A percentile compares a stretch with the other conserved stretches of the same genome.
phyloP scores from a whole-genome alignment of 352 stramenopile species.

The Thalassiosira sp. region DNA sequence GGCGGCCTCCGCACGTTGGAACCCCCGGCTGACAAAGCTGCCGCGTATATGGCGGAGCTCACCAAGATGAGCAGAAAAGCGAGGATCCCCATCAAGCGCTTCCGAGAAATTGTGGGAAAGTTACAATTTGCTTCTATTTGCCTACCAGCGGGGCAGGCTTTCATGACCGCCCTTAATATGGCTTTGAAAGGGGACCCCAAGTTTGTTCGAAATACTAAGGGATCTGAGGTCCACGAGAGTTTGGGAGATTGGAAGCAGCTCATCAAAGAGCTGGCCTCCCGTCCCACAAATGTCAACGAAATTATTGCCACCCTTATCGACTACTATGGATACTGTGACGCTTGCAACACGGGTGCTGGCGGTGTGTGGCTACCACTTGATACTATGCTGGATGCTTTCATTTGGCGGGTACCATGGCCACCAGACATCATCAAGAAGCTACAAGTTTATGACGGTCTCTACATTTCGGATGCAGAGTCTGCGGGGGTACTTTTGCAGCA shows the following conservation, averaged over 20 bases:
- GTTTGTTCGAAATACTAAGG: neutral
- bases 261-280: neutral
- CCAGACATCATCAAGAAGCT: conserved; percentile 11
- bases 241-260: conserved; percentile 44
- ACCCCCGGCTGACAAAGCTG: neutral
- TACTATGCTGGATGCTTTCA: conserved; percentile 3
- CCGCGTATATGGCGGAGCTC: neutral
- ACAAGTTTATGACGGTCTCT: conserved; percentile 2
- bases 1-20: neutral
- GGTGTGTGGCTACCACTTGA: conserved; percentile 23
- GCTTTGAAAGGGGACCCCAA: conserved; percentile 5
- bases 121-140: neutral
- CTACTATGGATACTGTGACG: conserved; percentile 20
- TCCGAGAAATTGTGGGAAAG: conserved; percentile 5
- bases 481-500: conserved; percentile 5
- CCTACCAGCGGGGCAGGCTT: neutral
- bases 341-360: conserved; percentile 8
- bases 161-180: conserved; percentile 13
- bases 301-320: conserved; percentile 21
- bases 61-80: neutral
- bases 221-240: conserved; percentile 9
- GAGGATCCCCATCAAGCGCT: neutral
- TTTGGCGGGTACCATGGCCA: conserved; percentile 45
- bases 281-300: conserved; percentile 51
- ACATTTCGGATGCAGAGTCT: conserved; percentile 17